Base-by-base conservation (phyloP, 306 rosid species). In the Quercus aquifolioides region DNA sequence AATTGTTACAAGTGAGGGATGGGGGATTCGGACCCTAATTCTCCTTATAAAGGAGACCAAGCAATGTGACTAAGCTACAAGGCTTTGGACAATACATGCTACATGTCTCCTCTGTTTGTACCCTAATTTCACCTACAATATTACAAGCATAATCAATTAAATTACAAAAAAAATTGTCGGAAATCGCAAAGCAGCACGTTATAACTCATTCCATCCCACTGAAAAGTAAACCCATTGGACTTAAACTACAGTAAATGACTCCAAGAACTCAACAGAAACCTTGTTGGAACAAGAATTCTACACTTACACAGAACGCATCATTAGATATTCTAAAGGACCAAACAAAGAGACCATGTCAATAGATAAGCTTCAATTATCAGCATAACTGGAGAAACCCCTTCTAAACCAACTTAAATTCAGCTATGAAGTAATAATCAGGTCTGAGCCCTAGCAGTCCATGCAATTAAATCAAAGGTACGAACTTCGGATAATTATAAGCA, bases 371-470 rank as follows among this genome's bases (percentile, higher is more conserved):
- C 30, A 12, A 55, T 30, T 63, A 73, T 63, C 74, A 51, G 74
- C 67, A 21, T 72, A 77, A 80, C 15, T 33, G 69, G 73, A 60
- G 78, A 67, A 67, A 49, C 73, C 60, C 38, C 25, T 14, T 72
- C 78, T 38, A 60, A 49, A 80, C 78, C 74, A 49, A 76, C 76
- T 84, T 28, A 68, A 72, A 81, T 76, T 46, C 14, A 72, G 79
- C 69, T 58, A 78, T 41, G 64, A 69, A 73, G 26, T 64, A 51
- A 80, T 31, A 49, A 71, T 82, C 60, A 62, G 28, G 72, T 73
- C 71, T n/a, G 74, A 51, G 79, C 49, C 71, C 71, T 43, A 76
- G 62, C 51, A 35, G 60, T 80, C 80, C 63, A 26, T 20, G 78
- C 63, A 52, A 74, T 76, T 18, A 49, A 55, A 56, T 51, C 46